These are phyloP conservation scores for Neurospora intermedia DNA, from an alignment of 495 filamentous ascomycete species.

Conservation along the genomic window DNA sequence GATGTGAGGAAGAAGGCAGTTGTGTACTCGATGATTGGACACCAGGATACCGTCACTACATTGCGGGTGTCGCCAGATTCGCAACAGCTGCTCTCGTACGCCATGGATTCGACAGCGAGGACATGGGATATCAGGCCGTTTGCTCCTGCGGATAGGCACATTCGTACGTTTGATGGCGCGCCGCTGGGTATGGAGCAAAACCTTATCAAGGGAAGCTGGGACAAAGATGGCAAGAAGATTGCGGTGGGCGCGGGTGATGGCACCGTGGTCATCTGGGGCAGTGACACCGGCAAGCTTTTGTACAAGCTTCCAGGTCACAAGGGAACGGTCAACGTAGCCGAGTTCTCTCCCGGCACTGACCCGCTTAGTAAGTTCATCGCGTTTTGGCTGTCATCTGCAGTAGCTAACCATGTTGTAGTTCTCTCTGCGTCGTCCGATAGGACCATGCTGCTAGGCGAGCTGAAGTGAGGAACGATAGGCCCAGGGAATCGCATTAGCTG, in stretches of 20 bases:
- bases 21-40: slow-evolving; percentile 77
- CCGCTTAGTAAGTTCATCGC: slow-evolving; percentile 66
- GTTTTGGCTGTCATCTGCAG: neutral
- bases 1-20: slow-evolving; percentile 85
- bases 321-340: slow-evolving; percentile 89
- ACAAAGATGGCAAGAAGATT: slow-evolving; percentile 72
- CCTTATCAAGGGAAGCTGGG: slow-evolving; percentile 84
- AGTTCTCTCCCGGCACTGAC: slow-evolving; percentile 72
- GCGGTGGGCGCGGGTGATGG: slow-evolving; percentile 84
- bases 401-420: slow-evolving; percentile 45
- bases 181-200: slow-evolving; percentile 85
- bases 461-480: slow-evolving; percentile 31
- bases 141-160: slow-evolving; percentile 72
- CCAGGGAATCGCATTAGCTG: neutral
- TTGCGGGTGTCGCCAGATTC: slow-evolving; percentile 84
- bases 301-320: slow-evolving; percentile 95
- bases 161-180: slow-evolving; percentile 82
- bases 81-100: slow-evolving; percentile 80
- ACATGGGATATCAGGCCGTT: slow-evolving; percentile 97
- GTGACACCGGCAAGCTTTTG: slow-evolving; percentile 67
- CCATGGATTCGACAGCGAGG: slow-evolving; percentile 83
- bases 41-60: slow-evolving; percentile 86
- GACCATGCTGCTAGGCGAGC: slow-evolving; percentile 66
- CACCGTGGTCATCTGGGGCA: slow-evolving; percentile 84
- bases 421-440: slow-evolving; percentile 79